Evolutionary conservation across 78 protist species (phyloP).

Genomic region (Dictyostelium purpureum): DNA sequence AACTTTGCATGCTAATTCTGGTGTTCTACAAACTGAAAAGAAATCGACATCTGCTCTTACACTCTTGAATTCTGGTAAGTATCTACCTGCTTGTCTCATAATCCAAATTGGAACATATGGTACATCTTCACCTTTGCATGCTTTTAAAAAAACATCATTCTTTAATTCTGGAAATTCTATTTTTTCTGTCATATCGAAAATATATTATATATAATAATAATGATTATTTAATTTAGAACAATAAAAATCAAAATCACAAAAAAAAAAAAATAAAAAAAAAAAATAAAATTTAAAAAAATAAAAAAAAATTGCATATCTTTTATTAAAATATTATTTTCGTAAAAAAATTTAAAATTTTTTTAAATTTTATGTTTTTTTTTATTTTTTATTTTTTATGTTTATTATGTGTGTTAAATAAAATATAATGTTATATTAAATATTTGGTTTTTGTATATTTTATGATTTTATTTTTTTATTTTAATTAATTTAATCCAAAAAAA

Average conservation of each 20-base stretch:
- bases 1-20: slow-evolving; percentile 90
- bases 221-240: neutral
- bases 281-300: neutral
- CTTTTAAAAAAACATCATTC: slow-evolving; percentile 86
- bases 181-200: neutral
- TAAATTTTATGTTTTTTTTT: too few species aligned
- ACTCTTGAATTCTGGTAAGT: slow-evolving; percentile 88
- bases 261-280: neutral
- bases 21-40: slow-evolving; percentile 93
- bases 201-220: too few species aligned
- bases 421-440: too few species aligned
- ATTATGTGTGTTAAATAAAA: too few species aligned
- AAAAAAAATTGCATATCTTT: too few species aligned
- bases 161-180: slow-evolving; percentile 71
- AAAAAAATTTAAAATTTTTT: too few species aligned
- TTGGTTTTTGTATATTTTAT: too few species aligned
- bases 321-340: too few species aligned
- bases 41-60: slow-evolving; percentile 81
- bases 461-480: too few species aligned
- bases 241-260: neutral
- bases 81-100: slow-evolving; percentile 98
- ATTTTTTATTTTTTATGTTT: too few species aligned
- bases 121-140: slow-evolving; percentile 87
- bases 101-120: slow-evolving; percentile 95
- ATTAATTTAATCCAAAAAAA: too few species aligned